Evolutionary conservation across 23 red algal genomes (phyloP).

Genomic region (Gracilaria domingensis): DNA sequence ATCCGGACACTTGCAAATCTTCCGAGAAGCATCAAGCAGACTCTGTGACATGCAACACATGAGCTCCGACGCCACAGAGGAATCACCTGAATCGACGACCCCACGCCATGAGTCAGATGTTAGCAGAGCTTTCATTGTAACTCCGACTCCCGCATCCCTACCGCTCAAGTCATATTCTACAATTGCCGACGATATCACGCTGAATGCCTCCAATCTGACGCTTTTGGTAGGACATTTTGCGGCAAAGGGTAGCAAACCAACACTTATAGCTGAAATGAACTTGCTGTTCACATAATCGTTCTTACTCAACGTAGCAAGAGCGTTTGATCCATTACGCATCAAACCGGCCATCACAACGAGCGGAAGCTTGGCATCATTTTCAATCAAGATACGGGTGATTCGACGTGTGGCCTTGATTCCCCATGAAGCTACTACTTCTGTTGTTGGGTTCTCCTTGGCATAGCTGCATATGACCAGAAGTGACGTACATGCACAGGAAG

Average conservation of each 20-base stretch:
- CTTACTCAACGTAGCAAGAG: constrained; percentile 61
- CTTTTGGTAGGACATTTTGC: constrained; percentile 14
- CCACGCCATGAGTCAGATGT: constrained; percentile 42
- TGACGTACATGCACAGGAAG: constrained; percentile 26
- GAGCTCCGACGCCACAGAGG: constrained; percentile 28
- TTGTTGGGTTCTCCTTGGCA: constrained; percentile 22
- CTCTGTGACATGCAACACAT: constrained; percentile 58
- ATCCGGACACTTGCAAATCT: constrained; percentile 52
- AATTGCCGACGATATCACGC: constrained; percentile 54
- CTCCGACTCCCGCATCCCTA: constrained; percentile 45
- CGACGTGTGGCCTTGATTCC: constrained; percentile 48
- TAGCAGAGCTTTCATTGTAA: constrained; percentile 38
- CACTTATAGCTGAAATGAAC: constrained; percentile 45
- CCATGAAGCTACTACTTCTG: constrained; percentile 50
- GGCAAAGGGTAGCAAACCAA: constrained; percentile 48
- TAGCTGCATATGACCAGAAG: constrained; percentile 43
- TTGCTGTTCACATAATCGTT: constrained; percentile 61
- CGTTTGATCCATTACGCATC: constrained; percentile 33
- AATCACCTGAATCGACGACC: constrained; percentile 7
- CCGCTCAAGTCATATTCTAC: constrained; percentile 73
- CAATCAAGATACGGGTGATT: constrained; percentile 46
- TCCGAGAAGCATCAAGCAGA: constrained; percentile 64
- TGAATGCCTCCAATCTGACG: constrained; percentile 56
- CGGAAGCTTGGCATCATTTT: constrained; percentile 26
- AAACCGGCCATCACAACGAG: constrained; percentile 28